These are phyloP conservation scores for Plasmodium coatneyi DNA, from an alignment of 169 alveolate genomes.

Conservation along the genomic window DNA sequence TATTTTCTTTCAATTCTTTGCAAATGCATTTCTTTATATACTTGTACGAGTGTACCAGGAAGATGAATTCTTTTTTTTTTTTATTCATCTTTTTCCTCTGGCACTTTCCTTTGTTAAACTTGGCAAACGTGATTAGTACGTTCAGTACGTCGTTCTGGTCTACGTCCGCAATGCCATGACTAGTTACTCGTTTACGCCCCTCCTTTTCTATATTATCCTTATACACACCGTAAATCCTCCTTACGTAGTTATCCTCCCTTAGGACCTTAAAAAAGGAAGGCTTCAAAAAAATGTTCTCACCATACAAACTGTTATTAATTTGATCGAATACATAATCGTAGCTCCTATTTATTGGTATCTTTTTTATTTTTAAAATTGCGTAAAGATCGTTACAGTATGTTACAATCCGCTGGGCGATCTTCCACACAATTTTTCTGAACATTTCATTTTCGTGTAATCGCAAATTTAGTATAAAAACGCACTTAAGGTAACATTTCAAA, in stretches of 20 bases:
- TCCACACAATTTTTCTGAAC: slow-evolving; percentile 13
- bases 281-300: slow-evolving; percentile 39
- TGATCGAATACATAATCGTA: slow-evolving; percentile 45
- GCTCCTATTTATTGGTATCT: slow-evolving; percentile 23
- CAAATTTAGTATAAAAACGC: slow-evolving; percentile 31
- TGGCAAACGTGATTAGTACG: not conserved
- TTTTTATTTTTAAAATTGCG: slow-evolving; percentile 50
- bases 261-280: slow-evolving; percentile 47
- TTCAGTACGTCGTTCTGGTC: slow-evolving; percentile 22
- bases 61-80: slow-evolving; percentile 8
- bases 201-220: not conserved
- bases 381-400: slow-evolving; percentile 35
- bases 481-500: slow-evolving; percentile 62
- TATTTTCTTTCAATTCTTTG: slow-evolving; percentile 35
- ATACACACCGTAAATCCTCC: not conserved
- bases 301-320: slow-evolving; percentile 35
- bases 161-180: not conserved
- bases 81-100: slow-evolving; percentile 1
- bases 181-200: not conserved
- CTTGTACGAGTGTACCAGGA: slow-evolving; percentile 12
- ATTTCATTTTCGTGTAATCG: not conserved
- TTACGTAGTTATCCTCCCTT: slow-evolving; percentile 40
- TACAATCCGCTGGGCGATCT: not conserved
- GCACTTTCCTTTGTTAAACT: not conserved
- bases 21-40: slow-evolving; percentile 62